A percentile compares a stretch with the other conserved stretches of the same genome.
These are phyloP conservation scores for Diaporthe capsici DNA, from an alignment of 2,329 filamentous ascomycete species.

Conservation along the genomic window DNA sequence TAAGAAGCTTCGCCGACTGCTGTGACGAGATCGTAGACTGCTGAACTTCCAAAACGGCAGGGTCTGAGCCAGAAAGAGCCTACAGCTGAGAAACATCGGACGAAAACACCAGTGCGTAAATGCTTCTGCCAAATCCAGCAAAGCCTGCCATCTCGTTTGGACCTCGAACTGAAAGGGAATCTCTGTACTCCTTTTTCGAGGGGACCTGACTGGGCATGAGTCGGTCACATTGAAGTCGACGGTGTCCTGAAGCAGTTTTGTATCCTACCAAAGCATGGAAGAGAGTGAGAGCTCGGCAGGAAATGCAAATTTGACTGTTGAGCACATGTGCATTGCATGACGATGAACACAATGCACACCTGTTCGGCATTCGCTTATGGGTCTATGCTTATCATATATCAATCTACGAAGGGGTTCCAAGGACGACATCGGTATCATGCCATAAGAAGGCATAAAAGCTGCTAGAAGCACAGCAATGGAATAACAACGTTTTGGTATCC, in stretches of 20 bases:
- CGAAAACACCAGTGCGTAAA: no score
- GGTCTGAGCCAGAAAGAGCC: background rate
- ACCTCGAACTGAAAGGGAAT: no score
- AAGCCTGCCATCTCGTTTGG: fast-evolving
- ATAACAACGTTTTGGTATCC: background rate
- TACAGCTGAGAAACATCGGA: background rate
- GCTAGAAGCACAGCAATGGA: background rate
- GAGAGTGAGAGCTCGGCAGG: background rate
- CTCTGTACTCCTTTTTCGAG: background rate
- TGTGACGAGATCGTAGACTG: background rate
- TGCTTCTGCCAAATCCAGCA: background rate
- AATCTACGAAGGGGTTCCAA: background rate
- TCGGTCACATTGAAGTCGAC: background rate
- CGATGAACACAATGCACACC: background rate
- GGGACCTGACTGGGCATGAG: background rate
- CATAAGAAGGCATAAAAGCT: no score
- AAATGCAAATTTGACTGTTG: no score
- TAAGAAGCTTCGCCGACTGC: no score
- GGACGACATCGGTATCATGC: background rate
- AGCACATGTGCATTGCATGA: no score
- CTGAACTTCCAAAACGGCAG: background rate
- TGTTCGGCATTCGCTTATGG: background rate
- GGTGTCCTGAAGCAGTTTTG: no score
- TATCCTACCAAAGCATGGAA: background rate
- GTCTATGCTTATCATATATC: background rate